phyloP scores from a whole-genome alignment of 768 basidiomycete genomes.

The Tulasnella sp. region DNA sequence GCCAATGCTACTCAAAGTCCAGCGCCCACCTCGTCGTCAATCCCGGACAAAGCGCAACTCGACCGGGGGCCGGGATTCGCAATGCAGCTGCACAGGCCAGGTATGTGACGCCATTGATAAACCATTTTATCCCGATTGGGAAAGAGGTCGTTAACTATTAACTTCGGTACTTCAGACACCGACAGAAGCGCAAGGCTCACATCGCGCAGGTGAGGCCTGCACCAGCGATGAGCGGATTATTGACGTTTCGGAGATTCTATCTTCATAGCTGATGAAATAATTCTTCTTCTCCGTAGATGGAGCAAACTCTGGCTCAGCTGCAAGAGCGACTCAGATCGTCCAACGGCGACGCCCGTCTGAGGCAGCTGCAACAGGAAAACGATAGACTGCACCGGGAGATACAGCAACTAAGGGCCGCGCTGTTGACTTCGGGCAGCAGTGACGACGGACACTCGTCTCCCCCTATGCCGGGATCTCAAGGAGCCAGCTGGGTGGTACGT shows the following conservation, averaged over 20 bases:
- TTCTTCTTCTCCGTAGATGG: not conserved
- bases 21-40: not conserved
- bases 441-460: not conserved
- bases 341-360: not conserved
- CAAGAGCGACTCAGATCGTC: not conserved
- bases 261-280: too few relatives aligned
- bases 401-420: not conserved
- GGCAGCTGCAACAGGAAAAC: not conserved
- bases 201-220: not conserved
- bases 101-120: not conserved
- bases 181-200: slow-evolving; percentile 11
- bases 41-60: not conserved
- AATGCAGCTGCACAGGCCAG: slow-evolving; percentile 11
- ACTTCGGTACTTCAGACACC: not conserved
- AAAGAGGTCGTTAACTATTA: not conserved
- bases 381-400: not conserved
- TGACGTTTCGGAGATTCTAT: too few relatives aligned
- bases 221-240: too few relatives aligned
- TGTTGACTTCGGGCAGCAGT: not conserved
- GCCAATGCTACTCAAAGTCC: not conserved
- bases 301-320: not conserved
- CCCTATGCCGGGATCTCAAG: too few relatives aligned
- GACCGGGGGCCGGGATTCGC: slow-evolving; percentile 1
- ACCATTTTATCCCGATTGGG: not conserved
- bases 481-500: too few relatives aligned